Percentiles rank a stretch among this genome's conserved stretches.
Evolutionary conservation across 805 yeast genomes (phyloP).

Genomic region (Myxozyma udenii): DNA sequence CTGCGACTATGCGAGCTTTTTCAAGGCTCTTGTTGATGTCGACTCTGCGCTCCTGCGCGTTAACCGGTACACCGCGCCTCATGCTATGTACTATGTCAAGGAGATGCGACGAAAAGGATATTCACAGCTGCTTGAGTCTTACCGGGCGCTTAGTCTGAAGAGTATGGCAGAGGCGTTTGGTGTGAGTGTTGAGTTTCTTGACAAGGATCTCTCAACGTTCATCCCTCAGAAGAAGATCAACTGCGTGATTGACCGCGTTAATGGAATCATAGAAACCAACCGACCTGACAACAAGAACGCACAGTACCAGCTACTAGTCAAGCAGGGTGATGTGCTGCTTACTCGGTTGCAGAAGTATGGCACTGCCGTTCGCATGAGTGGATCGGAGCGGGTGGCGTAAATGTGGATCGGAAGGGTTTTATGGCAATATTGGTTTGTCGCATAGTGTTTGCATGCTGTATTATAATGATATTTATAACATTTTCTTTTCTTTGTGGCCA

Average conservation of each 20-base stretch:
- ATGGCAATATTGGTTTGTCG: no score
- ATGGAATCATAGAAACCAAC: constrained; percentile 89
- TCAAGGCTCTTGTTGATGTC: constrained; percentile 72
- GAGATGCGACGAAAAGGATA: constrained; percentile 95
- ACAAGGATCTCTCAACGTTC: constrained; percentile 77
- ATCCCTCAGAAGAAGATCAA: constrained; percentile 91
- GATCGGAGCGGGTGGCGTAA: constrained; percentile 56
- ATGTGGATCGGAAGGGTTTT: no score
- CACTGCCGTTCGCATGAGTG: constrained; percentile 93
- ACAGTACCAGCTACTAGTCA: constrained; percentile 82
- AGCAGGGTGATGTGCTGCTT: constrained; percentile 86
- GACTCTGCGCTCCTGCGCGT: constrained; percentile 64
- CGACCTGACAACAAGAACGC: constrained; percentile 95
- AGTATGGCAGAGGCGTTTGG: constrained; percentile 95
- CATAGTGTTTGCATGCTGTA: no score
- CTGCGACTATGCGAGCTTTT: constrained; percentile 78
- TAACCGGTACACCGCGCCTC: constrained; percentile 68
- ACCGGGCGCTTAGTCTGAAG: constrained; percentile 81
- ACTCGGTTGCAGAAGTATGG: constrained; percentile 96
- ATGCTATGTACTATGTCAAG: constrained; percentile 78
- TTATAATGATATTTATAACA: no score
- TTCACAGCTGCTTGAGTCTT: constrained; percentile 88
- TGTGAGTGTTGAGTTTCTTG: constrained; percentile 82
- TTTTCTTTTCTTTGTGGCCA: no score
- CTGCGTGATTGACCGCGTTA: constrained; percentile 93